Conservation (phyloP, 805 yeast genomes). For the Nakazawaea ambrosiae region DNA sequence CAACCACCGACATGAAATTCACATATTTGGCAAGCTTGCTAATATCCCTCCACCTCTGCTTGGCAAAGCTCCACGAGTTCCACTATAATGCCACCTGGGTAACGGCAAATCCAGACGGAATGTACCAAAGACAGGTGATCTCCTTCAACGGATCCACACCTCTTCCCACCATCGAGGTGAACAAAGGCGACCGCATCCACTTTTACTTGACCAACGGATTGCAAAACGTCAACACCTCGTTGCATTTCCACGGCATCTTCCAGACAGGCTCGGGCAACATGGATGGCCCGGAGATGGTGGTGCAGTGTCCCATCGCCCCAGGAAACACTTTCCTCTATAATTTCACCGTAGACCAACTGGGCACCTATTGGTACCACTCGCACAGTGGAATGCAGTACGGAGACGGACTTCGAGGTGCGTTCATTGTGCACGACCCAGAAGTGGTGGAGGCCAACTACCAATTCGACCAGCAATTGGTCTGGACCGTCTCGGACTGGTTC, state of each 20-base stretch:
- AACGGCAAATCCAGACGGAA: constrained; percentile 62
- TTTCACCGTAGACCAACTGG: constrained; percentile 65
- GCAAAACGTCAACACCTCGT: constrained; percentile 43
- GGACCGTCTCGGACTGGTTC: constrained; percentile 59
- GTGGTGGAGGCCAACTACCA: constrained; percentile 28
- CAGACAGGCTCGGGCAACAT: constrained; percentile 53
- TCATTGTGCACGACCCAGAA: constrained; percentile 47
- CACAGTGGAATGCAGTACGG: constrained; percentile 73
- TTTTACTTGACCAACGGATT: constrained; percentile 59
- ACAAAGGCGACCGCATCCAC: constrained; percentile 56
- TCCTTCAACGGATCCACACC: constrained; percentile 74
- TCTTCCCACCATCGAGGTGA: constrained; percentile 57
- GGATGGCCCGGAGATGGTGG: constrained; percentile 79
- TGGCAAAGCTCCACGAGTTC: constrained; percentile 42
- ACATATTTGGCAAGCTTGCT: too few relatives aligned
- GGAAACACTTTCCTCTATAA: constrained; percentile 63
- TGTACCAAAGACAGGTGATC: constrained; percentile 45
- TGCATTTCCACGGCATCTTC: constrained; percentile 77
- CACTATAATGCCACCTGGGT: constrained; percentile 55
- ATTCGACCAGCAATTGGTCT: constrained; percentile 54
- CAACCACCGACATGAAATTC: too few relatives aligned
- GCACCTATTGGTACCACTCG: constrained; percentile 83
- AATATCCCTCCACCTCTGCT: too few relatives aligned
- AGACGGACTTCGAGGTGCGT: constrained; percentile 68
- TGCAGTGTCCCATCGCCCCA: constrained; percentile 74